phyloP scores from a whole-genome alignment of 805 yeast genomes.

The Candida palmyrensis region DNA sequence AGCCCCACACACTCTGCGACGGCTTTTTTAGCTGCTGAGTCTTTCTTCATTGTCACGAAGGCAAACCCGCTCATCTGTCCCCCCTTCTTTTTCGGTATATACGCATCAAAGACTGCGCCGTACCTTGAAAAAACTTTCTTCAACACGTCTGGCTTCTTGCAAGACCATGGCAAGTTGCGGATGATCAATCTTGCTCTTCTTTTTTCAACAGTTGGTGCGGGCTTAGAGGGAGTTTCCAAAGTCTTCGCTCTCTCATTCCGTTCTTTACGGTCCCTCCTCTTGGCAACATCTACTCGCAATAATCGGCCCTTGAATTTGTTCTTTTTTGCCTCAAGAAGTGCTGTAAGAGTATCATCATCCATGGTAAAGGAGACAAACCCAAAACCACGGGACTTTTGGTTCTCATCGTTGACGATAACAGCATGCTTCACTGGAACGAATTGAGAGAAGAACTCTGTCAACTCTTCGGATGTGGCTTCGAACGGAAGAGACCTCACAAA shows the following conservation, averaged over 20 bases:
- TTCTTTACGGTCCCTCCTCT: conserved; percentile 77
- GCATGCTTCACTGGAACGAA: conserved; percentile 96
- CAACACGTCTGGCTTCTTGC: conserved; percentile 69
- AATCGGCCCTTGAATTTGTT: conserved; percentile 59
- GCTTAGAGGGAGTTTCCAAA: conserved; percentile 6
- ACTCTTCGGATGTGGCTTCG: conserved; percentile 74
- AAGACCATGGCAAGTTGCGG: conserved; percentile 95
- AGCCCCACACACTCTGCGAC: conserved; percentile 69
- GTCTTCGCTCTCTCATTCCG: not conserved
- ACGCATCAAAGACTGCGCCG: conserved; percentile 86
- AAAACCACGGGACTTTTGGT: conserved; percentile 81
- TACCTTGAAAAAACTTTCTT: conserved; percentile 65
- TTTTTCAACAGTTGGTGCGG: conserved; percentile 43
- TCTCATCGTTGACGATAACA: conserved; percentile 75
- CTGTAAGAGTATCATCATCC: conserved; percentile 79
- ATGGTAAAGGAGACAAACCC: conserved; percentile 89
- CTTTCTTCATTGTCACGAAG: conserved; percentile 83
- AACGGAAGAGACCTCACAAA: conserved; percentile 84
- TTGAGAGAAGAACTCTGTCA: conserved; percentile 82
- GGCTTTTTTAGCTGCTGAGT: conserved; percentile 73
- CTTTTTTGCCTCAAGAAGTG: conserved; percentile 63
- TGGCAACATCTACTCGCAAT: conserved; percentile 81
- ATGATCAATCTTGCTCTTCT: conserved; percentile 84
- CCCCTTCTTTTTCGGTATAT: conserved; percentile 81
- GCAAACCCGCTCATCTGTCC: conserved; percentile 95